A percentile compares a stretch with the other conserved stretches of the same genome.
These are phyloP conservation scores for Candida khao-thaluensis DNA, from an alignment of 805 yeast species.

Conservation along the genomic window DNA sequence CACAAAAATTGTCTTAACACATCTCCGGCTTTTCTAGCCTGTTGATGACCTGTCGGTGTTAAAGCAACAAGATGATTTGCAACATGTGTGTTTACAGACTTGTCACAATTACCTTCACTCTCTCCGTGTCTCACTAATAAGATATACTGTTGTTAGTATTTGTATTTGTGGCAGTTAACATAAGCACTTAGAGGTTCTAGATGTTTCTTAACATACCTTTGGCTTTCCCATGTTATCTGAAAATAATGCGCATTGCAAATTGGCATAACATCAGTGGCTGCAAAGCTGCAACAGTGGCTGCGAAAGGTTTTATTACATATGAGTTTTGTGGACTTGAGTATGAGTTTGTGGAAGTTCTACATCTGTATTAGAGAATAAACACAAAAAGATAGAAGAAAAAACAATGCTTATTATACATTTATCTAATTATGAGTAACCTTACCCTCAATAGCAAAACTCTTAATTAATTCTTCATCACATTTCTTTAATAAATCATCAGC, in stretches of 20 bases:
- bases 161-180: not conserved
- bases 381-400: not conserved
- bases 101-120: constrained; percentile 86
- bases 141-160: constrained; percentile 47
- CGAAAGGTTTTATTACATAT: too few relatives aligned
- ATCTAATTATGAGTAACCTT: constrained; percentile 23
- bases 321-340: too few relatives aligned
- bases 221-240: constrained; percentile 12
- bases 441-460: constrained; percentile 58
- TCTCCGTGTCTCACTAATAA: constrained; percentile 89
- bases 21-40: constrained; percentile 60
- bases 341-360: too few relatives aligned
- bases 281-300: constrained; percentile 1
- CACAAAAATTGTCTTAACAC: constrained; percentile 42
- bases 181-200: not conserved
- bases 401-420: not conserved
- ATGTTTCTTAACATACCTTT: constrained; percentile 12
- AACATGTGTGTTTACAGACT: constrained; percentile 68
- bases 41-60: constrained; percentile 67
- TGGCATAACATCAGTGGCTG: not conserved
- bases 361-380: too few relatives aligned
- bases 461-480: constrained; percentile 65
- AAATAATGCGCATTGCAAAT: constrained; percentile 5
- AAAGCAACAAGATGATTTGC: constrained; percentile 81
- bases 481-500: constrained; percentile 70